Conservation (phyloP, 768 basidiomycete genomes). For the Baorangia bicolor region DNA sequence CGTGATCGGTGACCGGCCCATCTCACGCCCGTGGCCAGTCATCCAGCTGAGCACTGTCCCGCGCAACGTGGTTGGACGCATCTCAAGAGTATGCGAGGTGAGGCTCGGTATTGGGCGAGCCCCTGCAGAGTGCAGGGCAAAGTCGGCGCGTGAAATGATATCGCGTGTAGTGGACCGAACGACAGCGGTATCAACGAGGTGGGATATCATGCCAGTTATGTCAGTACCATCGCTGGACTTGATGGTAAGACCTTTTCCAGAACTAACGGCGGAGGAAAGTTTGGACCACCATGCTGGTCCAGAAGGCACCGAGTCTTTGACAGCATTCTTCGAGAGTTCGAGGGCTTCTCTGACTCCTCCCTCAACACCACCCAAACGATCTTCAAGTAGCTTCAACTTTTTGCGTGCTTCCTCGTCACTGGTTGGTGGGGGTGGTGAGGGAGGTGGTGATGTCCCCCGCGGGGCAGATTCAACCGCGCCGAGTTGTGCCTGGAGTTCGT, state of each 20-base stretch:
- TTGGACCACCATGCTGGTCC: slow-evolving; percentile 74
- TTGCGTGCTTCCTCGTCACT: slow-evolving; percentile 58
- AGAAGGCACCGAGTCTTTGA: slow-evolving; percentile 37
- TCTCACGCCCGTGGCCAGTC: slow-evolving; percentile 58
- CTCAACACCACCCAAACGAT: slow-evolving; percentile 59
- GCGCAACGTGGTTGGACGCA: slow-evolving; percentile 51
- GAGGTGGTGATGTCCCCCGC: slow-evolving; percentile 16
- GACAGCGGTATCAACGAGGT: slow-evolving; percentile 77
- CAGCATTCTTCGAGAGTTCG: slow-evolving; percentile 56
- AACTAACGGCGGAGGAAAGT: slow-evolving; percentile 44
- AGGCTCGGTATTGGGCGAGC: slow-evolving; percentile 78
- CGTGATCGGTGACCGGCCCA: slow-evolving; percentile 81
- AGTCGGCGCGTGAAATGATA: slow-evolving; percentile 78
- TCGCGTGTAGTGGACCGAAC: slow-evolving; percentile 69
- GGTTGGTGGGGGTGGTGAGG: slow-evolving; percentile 14
- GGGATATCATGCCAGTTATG: slow-evolving; percentile 63
- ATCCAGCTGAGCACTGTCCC: slow-evolving; percentile 52
- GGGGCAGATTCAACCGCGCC: slow-evolving; percentile 28
- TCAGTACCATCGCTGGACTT: slow-evolving; percentile 77
- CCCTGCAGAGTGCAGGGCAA: slow-evolving; percentile 80
- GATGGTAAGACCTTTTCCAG: slow-evolving; percentile 54
- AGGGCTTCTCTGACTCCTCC: slow-evolving; percentile 68
- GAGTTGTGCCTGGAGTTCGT: slow-evolving; percentile 47
- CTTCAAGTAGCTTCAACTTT: slow-evolving; percentile 57
- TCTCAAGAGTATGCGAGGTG: slow-evolving; percentile 76